Evolutionary conservation across 768 basidiomycete species (phyloP).

Genomic region (Antrodiella citrinella): DNA sequence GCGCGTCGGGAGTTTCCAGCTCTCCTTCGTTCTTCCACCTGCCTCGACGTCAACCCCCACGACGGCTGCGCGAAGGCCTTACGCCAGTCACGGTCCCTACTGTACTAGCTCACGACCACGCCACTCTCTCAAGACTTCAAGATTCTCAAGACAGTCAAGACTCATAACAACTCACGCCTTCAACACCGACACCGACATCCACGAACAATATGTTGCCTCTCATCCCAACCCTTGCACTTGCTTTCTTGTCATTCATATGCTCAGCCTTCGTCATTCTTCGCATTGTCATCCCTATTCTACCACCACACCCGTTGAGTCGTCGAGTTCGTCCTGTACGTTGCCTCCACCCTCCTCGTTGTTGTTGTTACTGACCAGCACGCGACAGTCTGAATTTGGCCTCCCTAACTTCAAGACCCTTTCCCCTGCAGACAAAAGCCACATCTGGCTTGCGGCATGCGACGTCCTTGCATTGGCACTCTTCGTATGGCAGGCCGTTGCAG

Average conservation of each 20-base stretch:
- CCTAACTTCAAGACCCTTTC: slow-evolving; percentile 63
- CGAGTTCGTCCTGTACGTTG: slow-evolving; percentile 61
- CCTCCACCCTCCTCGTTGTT: slow-evolving; percentile 7
- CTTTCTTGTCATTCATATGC: slow-evolving; percentile 62
- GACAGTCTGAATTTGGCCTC: slow-evolving; percentile 67
- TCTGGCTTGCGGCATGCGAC: slow-evolving; percentile 68
- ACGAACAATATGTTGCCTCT: slow-evolving; percentile 52
- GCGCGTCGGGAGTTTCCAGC: slow-evolving; percentile 5
- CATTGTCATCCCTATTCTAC: slow-evolving; percentile 67
- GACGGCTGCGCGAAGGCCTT: slow-evolving; percentile 31
- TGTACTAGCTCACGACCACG: slow-evolving; percentile 18
- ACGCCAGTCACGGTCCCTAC: slow-evolving; percentile 20
- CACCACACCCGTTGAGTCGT: slow-evolving; percentile 64
- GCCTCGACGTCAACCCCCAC: slow-evolving; percentile 25
- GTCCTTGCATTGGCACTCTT: slow-evolving; percentile 54
- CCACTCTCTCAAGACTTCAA: slow-evolving; percentile 17
- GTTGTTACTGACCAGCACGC: slow-evolving; percentile 14
- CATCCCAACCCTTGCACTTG: slow-evolving; percentile 55
- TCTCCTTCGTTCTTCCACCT: slow-evolving; percentile 15
- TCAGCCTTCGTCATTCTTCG: slow-evolving; percentile 73
- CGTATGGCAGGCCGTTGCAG: slow-evolving; percentile 55
- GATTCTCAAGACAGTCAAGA: neutral
- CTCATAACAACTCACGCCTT: slow-evolving; percentile 5
- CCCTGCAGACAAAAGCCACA: slow-evolving; percentile 58
- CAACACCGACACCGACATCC: slow-evolving; percentile 17